Conservation (phyloP, 192 early-diverging fungal species). For the Linnemannia elongata region DNA sequence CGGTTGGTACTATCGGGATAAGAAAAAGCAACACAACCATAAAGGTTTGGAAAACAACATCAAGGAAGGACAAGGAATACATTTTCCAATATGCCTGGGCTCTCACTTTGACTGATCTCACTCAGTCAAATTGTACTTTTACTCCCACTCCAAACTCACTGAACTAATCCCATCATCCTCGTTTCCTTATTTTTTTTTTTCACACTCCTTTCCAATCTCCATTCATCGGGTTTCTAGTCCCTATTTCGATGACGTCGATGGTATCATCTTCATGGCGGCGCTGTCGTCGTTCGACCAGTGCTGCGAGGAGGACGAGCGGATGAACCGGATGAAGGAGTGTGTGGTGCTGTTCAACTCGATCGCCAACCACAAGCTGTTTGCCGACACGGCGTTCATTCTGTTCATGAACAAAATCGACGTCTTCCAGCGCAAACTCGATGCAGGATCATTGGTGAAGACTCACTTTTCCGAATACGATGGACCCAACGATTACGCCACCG, state of each 20-base stretch:
- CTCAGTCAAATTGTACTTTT: neutral
- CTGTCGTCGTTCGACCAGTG: slow-evolving; percentile 75
- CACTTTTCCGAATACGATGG: slow-evolving; percentile 71
- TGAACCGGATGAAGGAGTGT: slow-evolving; percentile 69
- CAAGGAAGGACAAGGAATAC: neutral
- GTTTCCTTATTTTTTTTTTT: neutral
- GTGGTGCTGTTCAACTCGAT: slow-evolving; percentile 62
- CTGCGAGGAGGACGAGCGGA: slow-evolving; percentile 71
- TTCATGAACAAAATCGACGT: slow-evolving; percentile 81
- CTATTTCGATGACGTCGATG: slow-evolving; percentile 79
- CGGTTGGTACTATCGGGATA: slow-evolving; percentile 4
- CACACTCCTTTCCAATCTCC: neutral
- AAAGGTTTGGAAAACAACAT: neutral
- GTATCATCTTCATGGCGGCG: slow-evolving; percentile 79
- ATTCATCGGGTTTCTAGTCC: slow-evolving; percentile 47
- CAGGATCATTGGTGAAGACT: slow-evolving; percentile 55
- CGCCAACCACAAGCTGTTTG: slow-evolving; percentile 64
- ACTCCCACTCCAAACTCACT: neutral
- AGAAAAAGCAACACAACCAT: neutral
- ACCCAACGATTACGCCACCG: slow-evolving; percentile 57
- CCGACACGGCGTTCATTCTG: slow-evolving; percentile 68
- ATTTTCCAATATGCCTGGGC: neutral
- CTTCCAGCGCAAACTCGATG: slow-evolving; percentile 65
- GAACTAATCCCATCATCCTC: slow-evolving; percentile 1
- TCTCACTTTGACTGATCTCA: neutral